Evolutionary conservation across 441 rosid genomes (phyloP).

Genomic region (Aleurites moluccanus): DNA sequence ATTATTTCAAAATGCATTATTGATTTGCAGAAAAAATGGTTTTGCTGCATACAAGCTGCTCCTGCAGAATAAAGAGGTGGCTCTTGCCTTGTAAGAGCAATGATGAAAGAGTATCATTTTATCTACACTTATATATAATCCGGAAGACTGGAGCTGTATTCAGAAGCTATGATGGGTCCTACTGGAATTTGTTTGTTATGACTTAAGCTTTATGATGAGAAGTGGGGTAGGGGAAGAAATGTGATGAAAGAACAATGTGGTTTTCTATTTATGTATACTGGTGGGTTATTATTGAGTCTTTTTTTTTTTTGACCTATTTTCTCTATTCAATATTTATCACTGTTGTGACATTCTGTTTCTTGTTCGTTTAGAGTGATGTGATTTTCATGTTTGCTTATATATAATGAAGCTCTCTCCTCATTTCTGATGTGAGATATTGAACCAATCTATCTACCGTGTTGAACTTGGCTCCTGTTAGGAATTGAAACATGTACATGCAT

Average conservation of each 20-base stretch:
- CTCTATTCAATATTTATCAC: constrained; percentile 1
- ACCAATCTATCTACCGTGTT: no score
- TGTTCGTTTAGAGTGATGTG: constrained; percentile 25
- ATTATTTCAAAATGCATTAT: constrained; percentile 14
- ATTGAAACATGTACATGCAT: no score
- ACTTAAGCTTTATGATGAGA: constrained; percentile 19
- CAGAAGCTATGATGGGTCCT: constrained; percentile 43
- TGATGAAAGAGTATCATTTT: constrained; percentile 8
- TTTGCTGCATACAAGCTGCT: constrained; percentile 56
- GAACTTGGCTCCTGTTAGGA: no score
- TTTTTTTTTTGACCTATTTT: background rate
- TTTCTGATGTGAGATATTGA: no score
- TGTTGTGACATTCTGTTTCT: constrained; percentile 9
- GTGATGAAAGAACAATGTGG: constrained; percentile 20
- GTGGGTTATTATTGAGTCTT: constrained; percentile 13
- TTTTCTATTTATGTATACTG: constrained; percentile 14
- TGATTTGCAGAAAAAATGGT: constrained; percentile 63
- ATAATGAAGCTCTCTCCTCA: background rate
- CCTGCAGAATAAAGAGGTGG: constrained; percentile 33
- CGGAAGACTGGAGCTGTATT: constrained; percentile 43
- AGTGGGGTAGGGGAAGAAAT: constrained; percentile 21
- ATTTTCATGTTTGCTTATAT: constrained; percentile 12
- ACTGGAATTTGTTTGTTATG: constrained; percentile 33
- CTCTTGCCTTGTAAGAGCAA: constrained; percentile 32
- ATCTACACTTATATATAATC: constrained; percentile 22